Evolutionary conservation across 768 basidiomycete genomes (phyloP).

Genomic region (Serendipita sp.): DNA sequence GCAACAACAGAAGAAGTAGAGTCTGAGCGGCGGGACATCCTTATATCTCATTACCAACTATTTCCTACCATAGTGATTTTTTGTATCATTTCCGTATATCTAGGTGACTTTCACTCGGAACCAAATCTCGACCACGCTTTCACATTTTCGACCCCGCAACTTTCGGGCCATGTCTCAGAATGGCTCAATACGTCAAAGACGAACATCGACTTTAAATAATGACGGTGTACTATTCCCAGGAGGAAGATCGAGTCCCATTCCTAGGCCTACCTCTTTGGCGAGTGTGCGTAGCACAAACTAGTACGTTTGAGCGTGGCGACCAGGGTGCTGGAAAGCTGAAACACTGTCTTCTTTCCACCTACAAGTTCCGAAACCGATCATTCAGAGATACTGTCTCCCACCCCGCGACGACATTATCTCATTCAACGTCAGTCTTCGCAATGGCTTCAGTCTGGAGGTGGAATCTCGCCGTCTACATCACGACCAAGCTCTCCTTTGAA

Average conservation of each 20-base stretch:
- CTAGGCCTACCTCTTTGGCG: conserved; percentile 1
- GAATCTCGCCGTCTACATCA: conserved; percentile 30
- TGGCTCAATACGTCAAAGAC: not conserved
- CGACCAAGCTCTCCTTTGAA: conserved; percentile 29
- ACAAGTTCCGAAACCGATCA: conserved; percentile 19
- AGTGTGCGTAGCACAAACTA: conserved; percentile 1
- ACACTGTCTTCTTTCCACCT: too few species aligned
- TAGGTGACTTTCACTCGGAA: too few species aligned
- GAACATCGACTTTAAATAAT: not conserved
- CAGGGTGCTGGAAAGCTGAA: not conserved
- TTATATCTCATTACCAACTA: too few species aligned
- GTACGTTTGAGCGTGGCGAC: not conserved
- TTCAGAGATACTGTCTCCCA: conserved; percentile 41
- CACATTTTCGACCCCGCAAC: not conserved
- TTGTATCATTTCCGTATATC: too few species aligned
- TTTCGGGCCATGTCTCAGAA: not conserved
- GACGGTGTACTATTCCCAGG: not conserved
- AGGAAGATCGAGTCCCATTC: not conserved
- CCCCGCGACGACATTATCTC: conserved; percentile 44
- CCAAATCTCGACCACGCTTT: too few species aligned
- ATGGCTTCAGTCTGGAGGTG: conserved; percentile 37
- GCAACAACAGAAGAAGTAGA: too few species aligned
- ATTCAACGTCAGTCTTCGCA: conserved; percentile 43
- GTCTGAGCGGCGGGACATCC: too few species aligned
- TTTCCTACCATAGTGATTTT: too few species aligned